Evolutionary conservation across 208 protist species (phyloP), one percentile per base, ranked within the genome.

Genomic region (Trypanosoma conorhini): DNA sequence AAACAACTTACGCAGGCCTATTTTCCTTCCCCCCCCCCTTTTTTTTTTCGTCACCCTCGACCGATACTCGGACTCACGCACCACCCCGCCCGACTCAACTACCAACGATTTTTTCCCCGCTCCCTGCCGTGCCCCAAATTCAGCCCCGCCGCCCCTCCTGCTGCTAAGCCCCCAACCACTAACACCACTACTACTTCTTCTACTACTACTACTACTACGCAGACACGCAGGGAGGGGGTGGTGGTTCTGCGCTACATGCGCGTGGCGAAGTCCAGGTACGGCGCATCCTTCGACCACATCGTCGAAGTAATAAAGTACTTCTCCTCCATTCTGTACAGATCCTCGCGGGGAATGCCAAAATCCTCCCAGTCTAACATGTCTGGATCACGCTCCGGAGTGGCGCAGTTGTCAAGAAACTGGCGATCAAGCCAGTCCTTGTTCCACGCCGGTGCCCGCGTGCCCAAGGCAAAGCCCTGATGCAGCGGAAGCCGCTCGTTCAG

Each of bases 321-420:
- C 80, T 96, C 88, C 78, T 96, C 91, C 83, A 96, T 90, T 35
- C 91, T 81, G 74, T 94, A 96, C 7, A 96, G 77, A 59, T 96
- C 91, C 80, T 96, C 91, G 46, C 85, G 88, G 1, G 88, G 88
- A 59, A 96, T 96, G 60, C 91, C 91, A 80, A 96, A 93, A 77
- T 96, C 91, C 76, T 96, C 91, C 91, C 91, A 96, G 73, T 96
- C 91, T 3, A 96, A 74, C 81, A 96, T 58, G 40, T 96, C 87
- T 1, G 91, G 91, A 70, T 96, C 91, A 56, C 88, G 88, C 76
- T 96, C 88, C 10, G 91, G 91, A 62, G 81, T 93, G 24, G 91
- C 91, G 64, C 85, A 91, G 82, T 94, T 94, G 72, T 96, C 88
- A 62, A 94, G 86, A 64, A 87, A 96, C 80, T 96, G 91, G 3